Base-by-base conservation (phyloP, 2,329 filamentous ascomycete genomes). In the Harringtonia aguacate region DNA sequence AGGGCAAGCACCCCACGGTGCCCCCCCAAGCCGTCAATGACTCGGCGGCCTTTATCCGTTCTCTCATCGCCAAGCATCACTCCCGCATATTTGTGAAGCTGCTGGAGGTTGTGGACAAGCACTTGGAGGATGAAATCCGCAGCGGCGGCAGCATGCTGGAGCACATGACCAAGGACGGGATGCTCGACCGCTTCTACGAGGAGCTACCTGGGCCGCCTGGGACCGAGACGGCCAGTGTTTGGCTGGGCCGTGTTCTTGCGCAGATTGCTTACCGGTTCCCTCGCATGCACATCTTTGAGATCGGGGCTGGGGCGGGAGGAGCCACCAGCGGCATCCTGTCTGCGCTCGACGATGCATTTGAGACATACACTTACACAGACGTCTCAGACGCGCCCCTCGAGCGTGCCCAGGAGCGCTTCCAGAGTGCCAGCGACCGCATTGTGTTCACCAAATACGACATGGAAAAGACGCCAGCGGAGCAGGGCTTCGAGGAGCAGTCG, bases 261-360 rank as follows among this genome's bases (percentile, higher is more conserved):
- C 60, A 61, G 30, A 53, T 68, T n/a, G 39, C 55, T 1, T 55
- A 64, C 39, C 57, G 58, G 4, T 61, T 60, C 41, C 65, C 65
- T 0, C 56, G 57, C 29, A 52, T 63, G 40, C 58, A 59, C 3
- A 55, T 67, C 20, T 42, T 68, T 10, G 42, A 46, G 22, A 50
- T 62, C 8, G 63, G 64, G 30, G 63, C 59, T 10, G 65, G 65
- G 1, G 65, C 60, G 2, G 65, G 63, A 3, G 57, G 56, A 5
- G 54, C 61, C 4, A 67, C 63, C 1, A 50, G 55, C 12, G 24
- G 20, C 1, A 50, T 68, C 12, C 46, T 68, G 6, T 42, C 50
- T 3, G 34, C 39, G 6, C 46, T 67, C 18, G 55, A 53, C 2
- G 8, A 45, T 30, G 5, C 4, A 6, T 20, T 36, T 15, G 24